Evolutionary conservation across 352 stramenopile species (phyloP).

Genomic region (Phytophthora tubulina): DNA sequence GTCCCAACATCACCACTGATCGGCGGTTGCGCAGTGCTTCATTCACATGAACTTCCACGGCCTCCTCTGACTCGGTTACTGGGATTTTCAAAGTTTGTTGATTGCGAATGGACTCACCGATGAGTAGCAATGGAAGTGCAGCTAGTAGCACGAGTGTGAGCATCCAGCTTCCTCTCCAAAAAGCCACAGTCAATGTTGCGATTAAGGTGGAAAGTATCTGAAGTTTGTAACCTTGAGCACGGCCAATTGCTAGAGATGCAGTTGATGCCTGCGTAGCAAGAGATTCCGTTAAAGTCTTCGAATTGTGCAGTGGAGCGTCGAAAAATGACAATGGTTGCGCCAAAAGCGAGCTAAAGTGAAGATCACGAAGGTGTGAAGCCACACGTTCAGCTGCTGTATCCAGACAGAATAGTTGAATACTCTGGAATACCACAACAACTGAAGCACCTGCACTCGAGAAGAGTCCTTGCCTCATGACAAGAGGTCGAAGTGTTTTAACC

Average conservation of each 20-base stretch:
- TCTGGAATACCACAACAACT: constrained; percentile 42
- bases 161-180: constrained; percentile 62
- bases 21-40: constrained; percentile 59
- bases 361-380: constrained; percentile 50
- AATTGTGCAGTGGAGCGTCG: constrained; percentile 59
- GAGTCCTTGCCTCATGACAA: constrained; percentile 36
- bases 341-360: constrained; percentile 61
- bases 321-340: constrained; percentile 77
- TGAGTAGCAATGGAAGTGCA: constrained; percentile 68
- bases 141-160: constrained; percentile 67
- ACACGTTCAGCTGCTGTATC: constrained; percentile 65
- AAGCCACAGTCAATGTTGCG: constrained; percentile 45
- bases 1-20: constrained; percentile 48
- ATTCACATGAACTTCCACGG: constrained; percentile 49
- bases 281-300: constrained; percentile 61
- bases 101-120: constrained; percentile 47
- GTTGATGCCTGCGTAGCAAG: constrained; percentile 61
- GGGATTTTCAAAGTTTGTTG: constrained; percentile 9
- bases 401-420: constrained; percentile 54
- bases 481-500: constrained; percentile 10
- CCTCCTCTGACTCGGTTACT: constrained; percentile 20
- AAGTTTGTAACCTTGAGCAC: constrained; percentile 59
- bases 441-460: constrained; percentile 45
- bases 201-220: constrained; percentile 51
- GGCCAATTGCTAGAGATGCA: constrained; percentile 51